phyloP scores from a whole-genome alignment of 2,329 filamentous ascomycete genomes.

The Stachybotrys chlorohalonatus region DNA sequence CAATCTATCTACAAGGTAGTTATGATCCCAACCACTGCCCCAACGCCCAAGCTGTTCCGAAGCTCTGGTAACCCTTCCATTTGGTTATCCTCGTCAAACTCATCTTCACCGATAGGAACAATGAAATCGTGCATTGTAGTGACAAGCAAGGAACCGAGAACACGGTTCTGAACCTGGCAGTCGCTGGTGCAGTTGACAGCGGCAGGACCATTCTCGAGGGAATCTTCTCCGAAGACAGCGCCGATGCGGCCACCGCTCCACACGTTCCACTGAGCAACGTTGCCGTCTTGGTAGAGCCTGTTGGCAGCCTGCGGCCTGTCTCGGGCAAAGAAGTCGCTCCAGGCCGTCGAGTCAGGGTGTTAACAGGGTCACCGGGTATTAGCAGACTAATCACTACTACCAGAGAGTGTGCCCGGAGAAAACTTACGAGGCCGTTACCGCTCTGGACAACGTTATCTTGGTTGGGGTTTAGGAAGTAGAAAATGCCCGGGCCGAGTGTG shows the following conservation, averaged over 20 bases:
- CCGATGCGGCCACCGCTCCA: conserved; percentile 3
- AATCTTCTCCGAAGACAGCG: conserved; percentile 2
- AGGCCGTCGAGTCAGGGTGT: no score
- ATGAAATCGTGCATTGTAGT: conserved; percentile 1
- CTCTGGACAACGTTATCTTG: background rate
- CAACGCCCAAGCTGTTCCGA: no score
- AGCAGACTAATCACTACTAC: no score
- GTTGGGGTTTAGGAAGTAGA: conserved; percentile 3
- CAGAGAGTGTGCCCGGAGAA: no score
- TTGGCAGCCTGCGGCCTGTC: conserved; percentile 2
- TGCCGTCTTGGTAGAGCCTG: conserved; percentile 2
- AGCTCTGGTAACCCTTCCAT: background rate
- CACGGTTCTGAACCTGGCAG: conserved; percentile 2
- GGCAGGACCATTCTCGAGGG: conserved; percentile 1
- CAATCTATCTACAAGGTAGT: no score
- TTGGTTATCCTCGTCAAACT: background rate
- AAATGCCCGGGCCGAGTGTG: conserved; percentile 1
- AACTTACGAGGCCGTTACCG: conserved; percentile 2
- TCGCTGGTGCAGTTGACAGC: conserved; percentile 2
- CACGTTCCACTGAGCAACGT: conserved; percentile 1
- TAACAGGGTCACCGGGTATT: no score
- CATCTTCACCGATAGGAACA: conserved; percentile 2
- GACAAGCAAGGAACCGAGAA: background rate
- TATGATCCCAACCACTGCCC: no score
- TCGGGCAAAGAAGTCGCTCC: background rate